phyloP scores from a whole-genome alignment of 352 stramenopile species.

The Globisporangium cederbergense region DNA sequence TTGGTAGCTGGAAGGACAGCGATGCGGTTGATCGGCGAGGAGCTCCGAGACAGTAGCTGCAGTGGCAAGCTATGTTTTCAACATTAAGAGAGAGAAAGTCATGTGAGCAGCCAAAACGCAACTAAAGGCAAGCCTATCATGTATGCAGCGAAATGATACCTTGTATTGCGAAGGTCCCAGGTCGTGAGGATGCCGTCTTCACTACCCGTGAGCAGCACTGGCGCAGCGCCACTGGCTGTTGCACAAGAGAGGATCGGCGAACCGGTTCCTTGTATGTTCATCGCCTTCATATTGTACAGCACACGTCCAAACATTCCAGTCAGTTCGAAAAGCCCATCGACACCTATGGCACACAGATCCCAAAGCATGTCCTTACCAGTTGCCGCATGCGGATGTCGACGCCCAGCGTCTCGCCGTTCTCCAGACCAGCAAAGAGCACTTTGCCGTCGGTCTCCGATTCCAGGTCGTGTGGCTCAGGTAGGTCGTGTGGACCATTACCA shows the following conservation, averaged over 20 bases:
- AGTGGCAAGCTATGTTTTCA: constrained; percentile 35
- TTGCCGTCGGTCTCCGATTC: constrained; percentile 64
- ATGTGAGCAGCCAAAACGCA: not conserved
- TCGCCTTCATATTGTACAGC: constrained; percentile 22
- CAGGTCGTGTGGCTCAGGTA: constrained; percentile 15
- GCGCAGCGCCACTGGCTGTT: constrained; percentile 6
- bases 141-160: constrained; percentile 18
- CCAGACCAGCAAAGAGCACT: constrained; percentile 58
- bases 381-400: constrained; percentile 52
- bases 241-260: constrained; percentile 39
- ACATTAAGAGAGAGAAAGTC: not conserved
- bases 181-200: constrained; percentile 57
- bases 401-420: constrained; percentile 53
- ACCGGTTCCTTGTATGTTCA: constrained; percentile 33
- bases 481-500: constrained; percentile 11
- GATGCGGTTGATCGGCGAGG: constrained; percentile 47
- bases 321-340: not conserved
- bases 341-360: not conserved
- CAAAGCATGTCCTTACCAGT: constrained; percentile 20
- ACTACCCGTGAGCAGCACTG: constrained; percentile 52
- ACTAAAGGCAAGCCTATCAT: not conserved
- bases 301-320: not conserved
- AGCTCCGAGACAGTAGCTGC: constrained; percentile 48
- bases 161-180: constrained; percentile 60
- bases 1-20: constrained; percentile 8